Evolutionary conservation across 352 stramenopile genomes (phyloP).

Genomic region (Globisporangium apiculatum): DNA sequence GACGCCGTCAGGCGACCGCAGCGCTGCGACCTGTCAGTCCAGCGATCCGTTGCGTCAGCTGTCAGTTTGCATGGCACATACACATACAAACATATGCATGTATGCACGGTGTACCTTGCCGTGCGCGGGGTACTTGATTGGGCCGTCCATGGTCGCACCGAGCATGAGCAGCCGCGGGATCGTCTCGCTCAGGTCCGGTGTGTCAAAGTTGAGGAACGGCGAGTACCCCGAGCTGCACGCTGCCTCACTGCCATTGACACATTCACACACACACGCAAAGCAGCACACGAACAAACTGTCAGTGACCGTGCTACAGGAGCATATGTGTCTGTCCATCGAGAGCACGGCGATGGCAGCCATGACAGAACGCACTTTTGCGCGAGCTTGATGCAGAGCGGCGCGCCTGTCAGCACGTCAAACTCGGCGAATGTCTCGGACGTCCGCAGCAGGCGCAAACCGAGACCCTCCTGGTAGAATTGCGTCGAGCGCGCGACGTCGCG

Average conservation of each 20-base stretch:
- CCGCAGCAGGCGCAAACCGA: constrained; percentile 66
- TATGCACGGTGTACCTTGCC: constrained; percentile 46
- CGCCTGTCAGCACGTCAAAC: constrained; percentile 55
- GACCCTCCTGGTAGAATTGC: constrained; percentile 80
- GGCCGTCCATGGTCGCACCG: constrained; percentile 86
- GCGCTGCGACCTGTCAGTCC: constrained; percentile 52
- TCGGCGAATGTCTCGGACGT: constrained; percentile 80
- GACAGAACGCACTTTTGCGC: constrained; percentile 47
- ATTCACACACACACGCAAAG: neutral
- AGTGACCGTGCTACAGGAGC: neutral
- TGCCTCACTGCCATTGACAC: constrained; percentile 39
- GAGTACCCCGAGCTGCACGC: constrained; percentile 84
- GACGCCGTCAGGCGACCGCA: constrained; percentile 86
- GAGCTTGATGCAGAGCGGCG: constrained; percentile 76
- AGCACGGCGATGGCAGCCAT: too few species aligned
- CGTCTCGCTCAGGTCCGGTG: constrained; percentile 81
- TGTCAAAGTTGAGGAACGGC: constrained; percentile 90
- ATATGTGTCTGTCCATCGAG: neutral
- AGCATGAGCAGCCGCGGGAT: constrained; percentile 82
- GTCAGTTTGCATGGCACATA: too few species aligned
- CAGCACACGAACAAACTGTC: neutral
- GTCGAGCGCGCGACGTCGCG: constrained; percentile 72
- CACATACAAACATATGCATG: too few species aligned
- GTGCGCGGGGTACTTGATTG: constrained; percentile 90
- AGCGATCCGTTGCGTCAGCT: too few species aligned